phyloP scores from a whole-genome alignment of 2,329 filamentous ascomycete species.

The Dendrostoma leiphaemia region DNA sequence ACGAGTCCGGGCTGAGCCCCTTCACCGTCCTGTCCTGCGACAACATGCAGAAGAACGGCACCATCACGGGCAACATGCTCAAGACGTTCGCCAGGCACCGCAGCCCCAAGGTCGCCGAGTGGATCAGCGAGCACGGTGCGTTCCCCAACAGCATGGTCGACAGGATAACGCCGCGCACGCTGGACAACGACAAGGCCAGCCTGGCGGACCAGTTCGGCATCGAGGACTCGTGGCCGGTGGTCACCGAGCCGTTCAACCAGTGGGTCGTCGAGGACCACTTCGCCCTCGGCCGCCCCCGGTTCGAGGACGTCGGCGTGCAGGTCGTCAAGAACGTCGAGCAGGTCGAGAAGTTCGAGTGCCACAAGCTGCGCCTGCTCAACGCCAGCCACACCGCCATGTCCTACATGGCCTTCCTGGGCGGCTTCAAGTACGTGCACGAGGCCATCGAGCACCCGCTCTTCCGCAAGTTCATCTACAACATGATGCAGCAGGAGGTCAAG shows the following conservation, averaged over 20 bases:
- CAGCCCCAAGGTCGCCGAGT: slow-evolving; percentile 45
- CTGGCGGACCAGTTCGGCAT: slow-evolving; percentile 45
- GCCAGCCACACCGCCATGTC: slow-evolving; percentile 51
- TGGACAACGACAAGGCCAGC: slow-evolving; percentile 40
- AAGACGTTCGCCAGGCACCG: slow-evolving; percentile 45
- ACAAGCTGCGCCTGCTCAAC: slow-evolving; percentile 55
- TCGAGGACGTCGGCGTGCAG: slow-evolving; percentile 52
- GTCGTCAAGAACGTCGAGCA: slow-evolving; percentile 44
- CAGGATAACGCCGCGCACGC: slow-evolving; percentile 52
- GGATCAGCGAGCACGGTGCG: slow-evolving; percentile 45
- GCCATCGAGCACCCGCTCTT: slow-evolving; percentile 48
- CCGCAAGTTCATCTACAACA: slow-evolving; percentile 48
- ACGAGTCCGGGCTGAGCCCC: slow-evolving; percentile 44
- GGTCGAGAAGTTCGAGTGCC: slow-evolving; percentile 54
- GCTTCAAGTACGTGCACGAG: slow-evolving; percentile 54
- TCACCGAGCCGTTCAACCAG: slow-evolving; percentile 55
- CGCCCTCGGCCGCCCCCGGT: slow-evolving; percentile 47
- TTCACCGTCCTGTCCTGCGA: slow-evolving; percentile 56
- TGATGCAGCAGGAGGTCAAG: slow-evolving; percentile 56
- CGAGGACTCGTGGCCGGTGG: slow-evolving; percentile 51
- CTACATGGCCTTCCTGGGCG: slow-evolving; percentile 49
- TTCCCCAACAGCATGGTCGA: slow-evolving; percentile 58
- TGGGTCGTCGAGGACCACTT: slow-evolving; percentile 56
- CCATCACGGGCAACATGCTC: slow-evolving; percentile 52
- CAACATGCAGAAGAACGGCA: slow-evolving; percentile 57